Base-by-base conservation (phyloP, 495 filamentous ascomycete genomes). In the Amphirosellinia nigrospora region DNA sequence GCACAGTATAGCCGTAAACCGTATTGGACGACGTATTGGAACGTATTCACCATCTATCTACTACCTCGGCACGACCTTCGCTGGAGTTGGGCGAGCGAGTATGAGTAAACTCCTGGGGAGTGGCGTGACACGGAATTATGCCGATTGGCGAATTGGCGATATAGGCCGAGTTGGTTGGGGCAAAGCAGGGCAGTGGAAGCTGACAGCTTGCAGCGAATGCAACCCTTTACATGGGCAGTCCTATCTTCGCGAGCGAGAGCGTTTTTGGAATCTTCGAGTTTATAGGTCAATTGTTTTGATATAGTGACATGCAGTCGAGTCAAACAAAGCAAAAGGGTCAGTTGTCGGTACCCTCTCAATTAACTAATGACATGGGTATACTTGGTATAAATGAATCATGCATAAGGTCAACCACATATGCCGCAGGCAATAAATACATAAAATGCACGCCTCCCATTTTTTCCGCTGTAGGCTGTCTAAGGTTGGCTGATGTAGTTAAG, bases 91-190 rank as follows among this genome's bases (percentile, higher is more conserved):
- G 16, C 26, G 13, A 43, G 16, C 26, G 43, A 36, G 48, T 26
- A 53, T 38, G 19, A 26, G 43, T 62, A 61, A 19, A 69, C 15
- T 39, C 45, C 8, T 11, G 15, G n/a, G n/a, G 30, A n/a, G n/a
- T 38, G 28, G 56, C 21, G 58, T 36, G 45, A 55, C 9, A 13
- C 23, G 67, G 67, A 69, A 58, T 21, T 43, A 58, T 56, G 53
- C 68, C 68, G 60, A 70, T 70, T 69, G 60, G 68, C 68, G 58
- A 60, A 64, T 63, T 53, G 46, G 6, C 16, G 45, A 53, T 28
- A 23, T 9, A 26, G 43, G 13, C 15, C 28, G 52, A 43, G 64
- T 56, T 38, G 15, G 34, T 30, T 58, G 64, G 38, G 48, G 52
- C 64, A 67, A 30, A 26, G 32, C 64, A 67, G 41, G 36, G 32